Percentiles rank a stretch among this genome's conserved stretches.
These are phyloP conservation scores for Dactylonectria macrodidyma DNA, from an alignment of 2,329 filamentous ascomycete species.

Conservation along the genomic window DNA sequence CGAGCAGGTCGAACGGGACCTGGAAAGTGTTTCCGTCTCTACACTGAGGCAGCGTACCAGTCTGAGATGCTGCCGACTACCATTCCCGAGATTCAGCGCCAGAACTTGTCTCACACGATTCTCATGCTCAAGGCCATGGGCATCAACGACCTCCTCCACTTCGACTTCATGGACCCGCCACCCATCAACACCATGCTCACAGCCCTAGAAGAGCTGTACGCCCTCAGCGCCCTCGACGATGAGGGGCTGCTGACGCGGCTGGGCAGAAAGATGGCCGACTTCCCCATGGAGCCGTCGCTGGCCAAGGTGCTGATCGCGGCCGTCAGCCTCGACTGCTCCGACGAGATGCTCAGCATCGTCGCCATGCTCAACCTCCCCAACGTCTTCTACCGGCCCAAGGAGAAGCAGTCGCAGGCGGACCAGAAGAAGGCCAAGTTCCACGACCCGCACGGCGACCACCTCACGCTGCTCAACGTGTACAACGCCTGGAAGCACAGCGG, in stretches of 20 bases:
- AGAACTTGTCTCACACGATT: slow-evolving; percentile 93
- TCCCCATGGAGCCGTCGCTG: slow-evolving; percentile 95
- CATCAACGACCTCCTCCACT: slow-evolving; percentile 96
- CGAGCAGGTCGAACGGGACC: slow-evolving; percentile 95
- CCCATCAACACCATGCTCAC: slow-evolving; percentile 98
- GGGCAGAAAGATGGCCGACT: slow-evolving; percentile 97
- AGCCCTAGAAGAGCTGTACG: slow-evolving; percentile 94
- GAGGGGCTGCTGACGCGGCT: slow-evolving; percentile 93
- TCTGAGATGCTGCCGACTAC: slow-evolving; percentile 97
- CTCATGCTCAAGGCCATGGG: slow-evolving; percentile 99
- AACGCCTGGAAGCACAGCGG: slow-evolving; percentile 94
- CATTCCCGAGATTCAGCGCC: slow-evolving; percentile 95
- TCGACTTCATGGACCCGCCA: slow-evolving; percentile 99
- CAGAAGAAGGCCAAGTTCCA: slow-evolving; percentile 99
- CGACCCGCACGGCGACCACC: slow-evolving; percentile 92
- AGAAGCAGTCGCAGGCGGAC: slow-evolving; percentile 96
- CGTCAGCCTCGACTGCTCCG: slow-evolving; percentile 89
- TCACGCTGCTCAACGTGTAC: slow-evolving; percentile 96
- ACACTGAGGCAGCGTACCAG: slow-evolving; percentile 95
- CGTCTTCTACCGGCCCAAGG: slow-evolving; percentile 95
- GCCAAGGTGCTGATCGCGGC: slow-evolving; percentile 92
- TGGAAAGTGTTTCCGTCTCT: slow-evolving; percentile 95
- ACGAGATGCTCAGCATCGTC: slow-evolving; percentile 95
- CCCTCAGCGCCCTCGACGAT: slow-evolving; percentile 91
- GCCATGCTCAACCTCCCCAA: slow-evolving; percentile 91